Evolutionary conservation across 768 basidiomycete species (phyloP).

Genomic region (Symmetrospora coprosmae): DNA sequence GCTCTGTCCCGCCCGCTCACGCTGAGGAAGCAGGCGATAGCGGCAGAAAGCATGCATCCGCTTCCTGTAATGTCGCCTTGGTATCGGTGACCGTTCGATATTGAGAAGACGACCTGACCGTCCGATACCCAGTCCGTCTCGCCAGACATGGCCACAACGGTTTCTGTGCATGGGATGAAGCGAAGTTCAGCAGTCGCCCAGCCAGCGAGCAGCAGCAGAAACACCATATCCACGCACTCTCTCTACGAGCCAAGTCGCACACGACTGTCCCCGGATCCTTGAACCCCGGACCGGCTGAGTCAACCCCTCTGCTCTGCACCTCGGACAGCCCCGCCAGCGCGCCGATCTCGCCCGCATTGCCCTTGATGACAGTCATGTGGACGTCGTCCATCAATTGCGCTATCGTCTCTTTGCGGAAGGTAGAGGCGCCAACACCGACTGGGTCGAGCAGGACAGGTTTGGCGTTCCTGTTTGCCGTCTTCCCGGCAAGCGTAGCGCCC

Average conservation of each 20-base stretch:
- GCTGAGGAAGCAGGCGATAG: not conserved
- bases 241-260: slow-evolving; percentile 51
- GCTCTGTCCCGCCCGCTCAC: not conserved
- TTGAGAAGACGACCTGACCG: slow-evolving; percentile 52
- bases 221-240: slow-evolving; percentile 47
- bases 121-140: slow-evolving; percentile 70
- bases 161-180: slow-evolving; percentile 44
- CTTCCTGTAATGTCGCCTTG: slow-evolving; percentile 76
- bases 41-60: slow-evolving; percentile 50
- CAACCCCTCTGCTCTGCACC: slow-evolving; percentile 68
- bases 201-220: not conserved
- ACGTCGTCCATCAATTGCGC: slow-evolving; percentile 32
- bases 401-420: slow-evolving; percentile 51
- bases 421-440: slow-evolving; percentile 74
- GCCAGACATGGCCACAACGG: slow-evolving; percentile 69
- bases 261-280: slow-evolving; percentile 59
- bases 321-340: slow-evolving; percentile 61
- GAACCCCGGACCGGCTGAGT: slow-evolving; percentile 66
- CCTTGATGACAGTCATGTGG: slow-evolving; percentile 67
- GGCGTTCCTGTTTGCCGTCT: slow-evolving; percentile 48
- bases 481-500: slow-evolving; percentile 52
- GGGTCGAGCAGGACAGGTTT: slow-evolving; percentile 82
- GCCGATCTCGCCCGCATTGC: slow-evolving; percentile 79
- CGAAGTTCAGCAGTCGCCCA: not conserved
- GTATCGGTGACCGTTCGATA: slow-evolving; percentile 59